Conservation (phyloP, 345 rosid genomes). For the Odontarrhena argentea region DNA sequence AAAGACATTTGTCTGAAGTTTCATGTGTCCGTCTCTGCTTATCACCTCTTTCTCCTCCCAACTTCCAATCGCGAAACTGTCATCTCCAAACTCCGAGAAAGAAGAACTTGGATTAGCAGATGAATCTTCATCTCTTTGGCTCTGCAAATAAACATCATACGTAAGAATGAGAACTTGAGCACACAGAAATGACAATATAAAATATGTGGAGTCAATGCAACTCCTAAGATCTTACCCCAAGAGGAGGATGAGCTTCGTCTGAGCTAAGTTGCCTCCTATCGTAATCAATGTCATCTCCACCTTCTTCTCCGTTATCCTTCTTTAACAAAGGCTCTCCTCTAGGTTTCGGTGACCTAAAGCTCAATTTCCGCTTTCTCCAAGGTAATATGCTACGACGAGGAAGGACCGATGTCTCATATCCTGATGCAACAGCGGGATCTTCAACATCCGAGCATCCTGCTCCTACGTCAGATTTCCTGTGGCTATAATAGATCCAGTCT, state of each 20-base stretch:
- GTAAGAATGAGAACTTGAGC: conserved; percentile 6
- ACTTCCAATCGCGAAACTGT: conserved; percentile 57
- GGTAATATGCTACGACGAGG: conserved; percentile 51
- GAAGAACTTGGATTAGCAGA: conserved; percentile 45
- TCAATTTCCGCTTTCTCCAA: conserved; percentile 60
- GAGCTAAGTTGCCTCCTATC: conserved; percentile 67
- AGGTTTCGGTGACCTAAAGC: conserved; percentile 48
- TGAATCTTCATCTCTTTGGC: conserved; percentile 47
- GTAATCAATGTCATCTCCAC: conserved; percentile 67
- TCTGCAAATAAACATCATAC: conserved; percentile 38
- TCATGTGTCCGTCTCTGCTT: conserved; percentile 63
- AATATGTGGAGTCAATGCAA: not conserved
- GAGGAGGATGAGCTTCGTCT: conserved; percentile 52
- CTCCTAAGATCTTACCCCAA: conserved; percentile 33
- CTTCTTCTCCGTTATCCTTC: conserved; percentile 56
- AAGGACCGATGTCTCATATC: conserved; percentile 42
- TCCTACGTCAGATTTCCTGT: conserved; percentile 43
- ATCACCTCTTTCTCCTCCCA: conserved; percentile 65
- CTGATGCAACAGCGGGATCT: conserved; percentile 34
- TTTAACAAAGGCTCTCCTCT: conserved; percentile 64
- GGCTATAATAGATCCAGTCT: conserved; percentile 53
- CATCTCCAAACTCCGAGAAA: conserved; percentile 62
- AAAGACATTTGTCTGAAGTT: conserved; percentile 59
- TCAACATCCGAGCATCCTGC: conserved; percentile 42
- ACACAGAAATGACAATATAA: not conserved